These are phyloP conservation scores for Anisodus acutangulus DNA, from an alignment of 257 asterid genomes.

Conservation along the genomic window DNA sequence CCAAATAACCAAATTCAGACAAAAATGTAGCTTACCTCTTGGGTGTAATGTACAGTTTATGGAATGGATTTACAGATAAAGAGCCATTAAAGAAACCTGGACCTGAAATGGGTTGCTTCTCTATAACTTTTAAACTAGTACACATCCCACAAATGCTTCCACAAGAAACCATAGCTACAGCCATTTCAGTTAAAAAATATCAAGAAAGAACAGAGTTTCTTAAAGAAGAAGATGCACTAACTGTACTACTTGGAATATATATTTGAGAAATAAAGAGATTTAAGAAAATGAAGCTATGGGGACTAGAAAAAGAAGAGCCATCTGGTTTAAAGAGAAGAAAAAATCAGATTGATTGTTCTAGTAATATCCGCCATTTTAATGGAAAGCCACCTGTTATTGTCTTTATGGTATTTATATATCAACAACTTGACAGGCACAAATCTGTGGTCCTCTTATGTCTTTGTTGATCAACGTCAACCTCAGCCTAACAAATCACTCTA, in stretches of 20 bases:
- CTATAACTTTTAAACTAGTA: slow-evolving; percentile 52
- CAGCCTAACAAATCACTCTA: neutral
- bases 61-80: slow-evolving; percentile 60
- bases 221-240: neutral
- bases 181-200: slow-evolving; percentile 52
- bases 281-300: slow-evolving; percentile 38
- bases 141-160: slow-evolving; percentile 53
- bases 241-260: neutral
- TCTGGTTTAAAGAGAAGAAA: slow-evolving; percentile 34
- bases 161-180: slow-evolving; percentile 79
- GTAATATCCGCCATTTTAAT: slow-evolving; percentile 66
- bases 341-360: slow-evolving; percentile 40
- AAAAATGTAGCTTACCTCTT: slow-evolving; percentile 41
- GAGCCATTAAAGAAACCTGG: slow-evolving; percentile 48
- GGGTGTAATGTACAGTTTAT: slow-evolving; percentile 51
- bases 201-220: neutral
- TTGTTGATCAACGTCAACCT: neutral
- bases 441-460: slow-evolving; percentile 13
- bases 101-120: slow-evolving; percentile 56
- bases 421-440: slow-evolving; percentile 12
- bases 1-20: slow-evolving; percentile 30
- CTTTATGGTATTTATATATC: neutral
- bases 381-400: slow-evolving; percentile 25
- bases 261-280: neutral
- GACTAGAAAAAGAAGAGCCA: slow-evolving; percentile 33